These are phyloP conservation scores for Hyparrhenia diplandra DNA, from an alignment of 176 grass and related monocot species.

Conservation along the genomic window DNA sequence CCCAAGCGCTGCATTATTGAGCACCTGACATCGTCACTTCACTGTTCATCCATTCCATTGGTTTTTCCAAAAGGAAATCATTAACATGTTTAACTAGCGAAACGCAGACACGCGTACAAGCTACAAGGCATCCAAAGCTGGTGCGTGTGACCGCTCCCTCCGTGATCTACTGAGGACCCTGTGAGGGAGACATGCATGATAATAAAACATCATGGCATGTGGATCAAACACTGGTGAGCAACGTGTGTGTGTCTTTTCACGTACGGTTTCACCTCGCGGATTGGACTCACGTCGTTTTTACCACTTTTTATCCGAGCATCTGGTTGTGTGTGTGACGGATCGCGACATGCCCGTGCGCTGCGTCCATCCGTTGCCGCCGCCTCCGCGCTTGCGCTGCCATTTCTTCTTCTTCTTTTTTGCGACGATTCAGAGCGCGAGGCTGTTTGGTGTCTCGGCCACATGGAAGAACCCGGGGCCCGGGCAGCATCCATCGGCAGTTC, in stretches of 20 bases:
- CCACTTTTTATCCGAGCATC: not conserved
- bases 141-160: too few relatives aligned
- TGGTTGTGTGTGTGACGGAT: not conserved
- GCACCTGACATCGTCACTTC: conserved; percentile 23
- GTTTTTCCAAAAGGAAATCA: not conserved
- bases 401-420: too few relatives aligned
- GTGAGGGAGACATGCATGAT: too few relatives aligned
- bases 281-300: too few relatives aligned
- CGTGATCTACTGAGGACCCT: too few relatives aligned
- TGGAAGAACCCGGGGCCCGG: not conserved
- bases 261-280: not conserved
- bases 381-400: too few relatives aligned
- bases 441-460: not conserved
- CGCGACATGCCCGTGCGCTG: not conserved
- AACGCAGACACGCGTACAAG: too few relatives aligned
- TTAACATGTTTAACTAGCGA: not conserved
- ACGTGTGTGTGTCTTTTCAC: too few relatives aligned
- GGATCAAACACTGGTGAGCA: not conserved
- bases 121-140: too few relatives aligned
- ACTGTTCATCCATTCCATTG: not conserved
- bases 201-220: not conserved
- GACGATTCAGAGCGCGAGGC: too few relatives aligned
- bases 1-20: not conserved
- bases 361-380: not conserved
- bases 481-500: not conserved